A percentile compares a stretch with the other conserved stretches of the same genome.
These are phyloP conservation scores for Coprinopsis marcescibilis DNA, from an alignment of 768 basidiomycete genomes.

Conservation along the genomic window DNA sequence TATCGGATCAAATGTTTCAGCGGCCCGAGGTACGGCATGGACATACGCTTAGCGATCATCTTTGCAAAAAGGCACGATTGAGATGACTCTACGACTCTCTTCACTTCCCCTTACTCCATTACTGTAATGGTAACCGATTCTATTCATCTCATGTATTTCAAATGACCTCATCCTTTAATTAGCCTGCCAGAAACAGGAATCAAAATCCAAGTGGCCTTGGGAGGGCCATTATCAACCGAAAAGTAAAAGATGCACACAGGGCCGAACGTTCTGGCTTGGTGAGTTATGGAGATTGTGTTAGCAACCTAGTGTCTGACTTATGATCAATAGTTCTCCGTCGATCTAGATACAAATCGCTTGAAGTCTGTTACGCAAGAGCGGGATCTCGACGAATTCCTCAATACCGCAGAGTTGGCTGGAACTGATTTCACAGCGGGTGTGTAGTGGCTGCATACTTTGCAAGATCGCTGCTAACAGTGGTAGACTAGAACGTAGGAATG, in stretches of 20 bases:
- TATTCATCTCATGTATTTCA: neutral
- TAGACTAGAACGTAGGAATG: constrained; percentile 66
- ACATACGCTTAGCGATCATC: constrained; percentile 4
- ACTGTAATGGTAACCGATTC: constrained; percentile 11
- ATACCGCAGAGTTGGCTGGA: constrained; percentile 89
- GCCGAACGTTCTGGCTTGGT: constrained; percentile 64
- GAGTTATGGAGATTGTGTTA: constrained; percentile 21
- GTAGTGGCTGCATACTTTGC: constrained; percentile 14
- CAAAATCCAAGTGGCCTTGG: constrained; percentile 81
- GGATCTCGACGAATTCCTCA: constrained; percentile 94
- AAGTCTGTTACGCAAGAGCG: constrained; percentile 94
- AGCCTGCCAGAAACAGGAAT: constrained; percentile 58
- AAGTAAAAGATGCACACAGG: constrained; percentile 67
- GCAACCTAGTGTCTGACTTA: constrained; percentile 9
- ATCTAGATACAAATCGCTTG: constrained; percentile 65
- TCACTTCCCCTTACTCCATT: neutral
- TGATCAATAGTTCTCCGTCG: constrained; percentile 64
- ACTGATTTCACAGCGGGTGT: constrained; percentile 94
- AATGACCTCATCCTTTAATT: neutral
- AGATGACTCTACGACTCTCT: too few relatives aligned
- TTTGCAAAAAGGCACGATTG: constrained; percentile 4
- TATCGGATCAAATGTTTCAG: too few relatives aligned
- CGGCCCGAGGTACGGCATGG: too few relatives aligned
- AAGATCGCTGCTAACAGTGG: constrained; percentile 7
- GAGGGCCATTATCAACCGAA: constrained; percentile 90